Evolutionary conservation across 2,329 filamentous ascomycete genomes (phyloP).

Genomic region (Arthrobotrys sphaeroides): DNA sequence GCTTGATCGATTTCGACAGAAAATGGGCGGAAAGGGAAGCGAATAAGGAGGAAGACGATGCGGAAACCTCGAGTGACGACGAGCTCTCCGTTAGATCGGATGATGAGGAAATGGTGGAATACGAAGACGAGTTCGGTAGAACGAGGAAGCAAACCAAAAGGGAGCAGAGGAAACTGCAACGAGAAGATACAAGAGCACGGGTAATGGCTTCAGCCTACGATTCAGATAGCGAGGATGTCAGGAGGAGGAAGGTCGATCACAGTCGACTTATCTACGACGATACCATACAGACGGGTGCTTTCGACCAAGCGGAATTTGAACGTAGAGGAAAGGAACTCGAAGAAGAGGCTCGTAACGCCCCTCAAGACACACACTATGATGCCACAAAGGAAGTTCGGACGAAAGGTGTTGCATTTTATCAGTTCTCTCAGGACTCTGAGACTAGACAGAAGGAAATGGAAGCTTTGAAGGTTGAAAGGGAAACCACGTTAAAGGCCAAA

Average conservation of each 20-base stretch:
- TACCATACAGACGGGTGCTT: slow-evolving; percentile 82
- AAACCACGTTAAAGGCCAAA: slow-evolving; percentile 72
- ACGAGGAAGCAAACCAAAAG: slow-evolving; percentile 75
- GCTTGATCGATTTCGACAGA: slow-evolving; percentile 89
- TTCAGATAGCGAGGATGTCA: slow-evolving; percentile 47
- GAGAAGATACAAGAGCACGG: slow-evolving; percentile 57
- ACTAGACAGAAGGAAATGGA: slow-evolving; percentile 78
- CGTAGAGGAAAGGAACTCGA: slow-evolving; percentile 75
- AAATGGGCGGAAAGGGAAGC: slow-evolving; percentile 84
- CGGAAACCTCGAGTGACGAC: slow-evolving; percentile 58
- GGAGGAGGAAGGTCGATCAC: slow-evolving; percentile 59
- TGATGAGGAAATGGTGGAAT: slow-evolving; percentile 77
- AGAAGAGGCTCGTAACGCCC: slow-evolving; percentile 75
- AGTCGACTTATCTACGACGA: slow-evolving; percentile 82
- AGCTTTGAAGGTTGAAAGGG: slow-evolving; percentile 72
- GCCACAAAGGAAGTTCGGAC: slow-evolving; percentile 82
- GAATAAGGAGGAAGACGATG: slow-evolving; percentile 55
- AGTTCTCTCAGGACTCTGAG: slow-evolving; percentile 81
- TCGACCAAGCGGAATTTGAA: slow-evolving; percentile 73
- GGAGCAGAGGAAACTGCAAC: slow-evolving; percentile 68
- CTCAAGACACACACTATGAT: slow-evolving; percentile 85
- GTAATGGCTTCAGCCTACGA: slow-evolving; percentile 42
- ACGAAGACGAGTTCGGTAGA: slow-evolving; percentile 92
- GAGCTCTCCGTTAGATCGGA: slow-evolving; percentile 61
- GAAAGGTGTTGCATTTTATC: slow-evolving; percentile 90